Evolutionary conservation across 352 stramenopile species (phyloP).

Genomic region (Pythium insidiosum): DNA sequence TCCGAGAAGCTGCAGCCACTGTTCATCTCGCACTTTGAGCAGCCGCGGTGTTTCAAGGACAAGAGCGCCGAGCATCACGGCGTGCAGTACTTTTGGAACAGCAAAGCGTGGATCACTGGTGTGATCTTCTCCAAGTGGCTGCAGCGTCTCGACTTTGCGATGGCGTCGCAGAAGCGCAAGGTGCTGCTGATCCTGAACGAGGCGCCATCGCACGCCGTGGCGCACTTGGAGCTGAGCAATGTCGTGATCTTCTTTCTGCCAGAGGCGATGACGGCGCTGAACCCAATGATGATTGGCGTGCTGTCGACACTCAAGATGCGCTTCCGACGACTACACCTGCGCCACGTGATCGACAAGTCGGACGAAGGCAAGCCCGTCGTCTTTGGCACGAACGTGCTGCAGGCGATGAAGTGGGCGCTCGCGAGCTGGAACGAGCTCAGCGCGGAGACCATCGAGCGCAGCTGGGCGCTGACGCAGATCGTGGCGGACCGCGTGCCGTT

Average conservation of each 20-base stretch:
- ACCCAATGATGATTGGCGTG: conserved; percentile 55
- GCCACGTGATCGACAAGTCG: conserved; percentile 48
- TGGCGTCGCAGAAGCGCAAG: conserved; percentile 64
- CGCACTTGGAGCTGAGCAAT: conserved; percentile 69
- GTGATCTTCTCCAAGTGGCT: conserved; percentile 82
- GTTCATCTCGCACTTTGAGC: conserved; percentile 73
- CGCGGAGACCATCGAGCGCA: conserved; percentile 55
- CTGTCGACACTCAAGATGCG: conserved; percentile 66
- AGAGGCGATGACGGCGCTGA: conserved; percentile 41
- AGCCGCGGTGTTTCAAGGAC: conserved; percentile 70
- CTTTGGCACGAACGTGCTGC: conserved; percentile 61
- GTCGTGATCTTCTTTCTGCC: conserved; percentile 60
- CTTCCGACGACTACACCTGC: conserved; percentile 64
- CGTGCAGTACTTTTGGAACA: conserved; percentile 80
- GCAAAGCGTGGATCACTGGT: conserved; percentile 77
- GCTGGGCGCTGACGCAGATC: conserved; percentile 53
- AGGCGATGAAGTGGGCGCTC: conserved; percentile 73
- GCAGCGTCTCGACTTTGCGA: conserved; percentile 70
- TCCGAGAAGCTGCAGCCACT: conserved; percentile 73
- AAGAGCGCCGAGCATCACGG: conserved; percentile 72
- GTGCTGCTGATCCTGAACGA: conserved; percentile 79
- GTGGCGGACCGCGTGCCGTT: conserved; percentile 39
- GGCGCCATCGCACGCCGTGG: conserved; percentile 64
- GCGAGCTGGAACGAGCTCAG: conserved; percentile 67
- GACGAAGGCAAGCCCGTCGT: conserved; percentile 32